Evolutionary conservation across 208 protist species (phyloP).

Genomic region (Wallacemonas sp.): DNA sequence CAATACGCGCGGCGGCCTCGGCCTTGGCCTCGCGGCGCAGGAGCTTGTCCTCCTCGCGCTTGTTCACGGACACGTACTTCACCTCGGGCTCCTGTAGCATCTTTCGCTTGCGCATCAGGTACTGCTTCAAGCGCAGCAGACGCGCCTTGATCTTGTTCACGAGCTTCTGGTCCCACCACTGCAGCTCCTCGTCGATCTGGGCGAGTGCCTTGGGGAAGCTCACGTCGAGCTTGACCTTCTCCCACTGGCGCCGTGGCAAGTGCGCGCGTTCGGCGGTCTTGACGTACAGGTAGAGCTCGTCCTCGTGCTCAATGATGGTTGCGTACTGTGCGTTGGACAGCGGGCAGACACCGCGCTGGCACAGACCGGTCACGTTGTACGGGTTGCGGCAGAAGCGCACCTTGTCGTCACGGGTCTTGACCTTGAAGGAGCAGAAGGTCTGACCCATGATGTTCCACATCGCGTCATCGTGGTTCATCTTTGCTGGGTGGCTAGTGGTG

Average conservation of each 20-base stretch:
- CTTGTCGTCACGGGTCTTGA: conserved; percentile 91
- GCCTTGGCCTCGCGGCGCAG: conserved; percentile 96
- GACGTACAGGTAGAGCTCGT: conserved; percentile 97
- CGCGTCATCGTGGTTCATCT: conserved; percentile 93
- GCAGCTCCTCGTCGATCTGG: conserved; percentile 96
- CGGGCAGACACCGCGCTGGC: conserved; percentile 96
- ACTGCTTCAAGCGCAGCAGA: conserved; percentile 97
- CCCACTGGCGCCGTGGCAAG: conserved; percentile 97
- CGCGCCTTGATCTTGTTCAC: conserved; percentile 98
- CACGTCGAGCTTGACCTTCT: conserved; percentile 96
- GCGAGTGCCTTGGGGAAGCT: conserved; percentile 96
- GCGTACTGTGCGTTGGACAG: conserved; percentile 99
- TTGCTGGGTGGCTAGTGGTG: conserved; percentile 1
- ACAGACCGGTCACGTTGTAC: conserved; percentile 99
- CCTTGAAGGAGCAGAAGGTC: conserved; percentile 94
- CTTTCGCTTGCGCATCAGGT: conserved; percentile 97
- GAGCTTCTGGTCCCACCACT: conserved; percentile 95
- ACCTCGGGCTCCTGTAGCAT: conserved; percentile 92
- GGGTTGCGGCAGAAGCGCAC: conserved; percentile 98
- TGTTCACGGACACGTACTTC: conserved; percentile 97
- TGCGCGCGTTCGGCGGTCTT: conserved; percentile 99
- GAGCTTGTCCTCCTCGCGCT: conserved; percentile 97
- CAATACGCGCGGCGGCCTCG: conserved; percentile 95
- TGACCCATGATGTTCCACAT: conserved; percentile 94
- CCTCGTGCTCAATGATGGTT: conserved; percentile 97